Evolutionary conservation across 2,329 filamentous ascomycete genomes (phyloP).

Genomic region (Metarhizium brunneum): DNA sequence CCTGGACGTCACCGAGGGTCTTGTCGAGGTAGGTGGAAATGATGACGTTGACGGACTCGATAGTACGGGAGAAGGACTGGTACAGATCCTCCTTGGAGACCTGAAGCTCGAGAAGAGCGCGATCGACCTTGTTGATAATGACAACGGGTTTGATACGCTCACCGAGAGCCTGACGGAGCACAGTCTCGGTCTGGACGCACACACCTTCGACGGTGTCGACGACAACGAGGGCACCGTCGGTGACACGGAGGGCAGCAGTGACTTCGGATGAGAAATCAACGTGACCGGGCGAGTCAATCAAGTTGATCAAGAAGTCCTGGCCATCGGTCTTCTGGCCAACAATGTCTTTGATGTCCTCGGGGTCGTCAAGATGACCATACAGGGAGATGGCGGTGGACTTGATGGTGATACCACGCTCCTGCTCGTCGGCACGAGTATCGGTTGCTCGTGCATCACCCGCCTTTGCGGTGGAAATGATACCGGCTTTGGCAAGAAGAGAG

Average conservation of each 20-base stretch:
- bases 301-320: conserved; percentile 98
- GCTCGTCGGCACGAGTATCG: conserved; percentile 94
- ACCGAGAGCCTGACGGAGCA: conserved; percentile 95
- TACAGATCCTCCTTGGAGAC: conserved; percentile 98
- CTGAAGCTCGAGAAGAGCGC: conserved; percentile 97
- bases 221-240: conserved; percentile 97
- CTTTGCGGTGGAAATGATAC: conserved; percentile 98
- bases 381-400: conserved; percentile 99
- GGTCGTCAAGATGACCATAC: conserved; percentile 72
- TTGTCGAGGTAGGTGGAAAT: conserved; percentile 99
- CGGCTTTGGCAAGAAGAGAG: conserved; percentile 96
- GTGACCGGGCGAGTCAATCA: conserved; percentile 99
- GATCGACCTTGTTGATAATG: conserved; percentile 99
- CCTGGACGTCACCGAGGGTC: conserved; percentile 92
- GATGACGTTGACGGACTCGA: conserved; percentile 99
- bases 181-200: conserved; percentile 99
- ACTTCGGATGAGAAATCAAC: conserved; percentile 99
- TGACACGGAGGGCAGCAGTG: conserved; percentile 98
- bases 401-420: conserved; percentile 99
- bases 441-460: conserved; percentile 93
- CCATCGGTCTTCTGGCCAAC: conserved; percentile 79
- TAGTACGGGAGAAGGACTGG: conserved; percentile 98
- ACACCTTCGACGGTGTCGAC: conserved; percentile 99
- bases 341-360: conserved; percentile 92
- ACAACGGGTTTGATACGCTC: conserved; percentile 99